These are phyloP conservation scores for Metschnikowia sp. DNA, from an alignment of 805 yeast genomes.

Conservation along the genomic window DNA sequence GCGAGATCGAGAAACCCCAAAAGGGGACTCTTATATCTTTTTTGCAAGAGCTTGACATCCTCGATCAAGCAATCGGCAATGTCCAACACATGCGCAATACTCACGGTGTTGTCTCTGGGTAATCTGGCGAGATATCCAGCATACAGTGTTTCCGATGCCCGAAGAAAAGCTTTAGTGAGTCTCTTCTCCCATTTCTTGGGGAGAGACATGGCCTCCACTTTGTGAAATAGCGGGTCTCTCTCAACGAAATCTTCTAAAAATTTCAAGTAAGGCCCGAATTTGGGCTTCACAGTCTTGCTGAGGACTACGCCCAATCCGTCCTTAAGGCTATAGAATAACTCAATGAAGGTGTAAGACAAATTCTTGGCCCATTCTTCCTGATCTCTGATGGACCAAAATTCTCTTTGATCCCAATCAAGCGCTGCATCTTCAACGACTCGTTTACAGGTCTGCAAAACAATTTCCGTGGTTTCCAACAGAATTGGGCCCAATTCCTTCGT, in stretches of 20 bases:
- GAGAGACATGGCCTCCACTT: conserved; percentile 31
- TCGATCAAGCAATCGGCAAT: conserved; percentile 52
- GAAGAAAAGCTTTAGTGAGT: conserved; percentile 31
- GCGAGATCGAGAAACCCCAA: conserved; percentile 56
- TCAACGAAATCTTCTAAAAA: conserved; percentile 51
- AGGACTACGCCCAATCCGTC: conserved; percentile 41
- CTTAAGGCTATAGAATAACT: conserved; percentile 44
- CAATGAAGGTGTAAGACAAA: conserved; percentile 44
- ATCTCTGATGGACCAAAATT: conserved; percentile 40
- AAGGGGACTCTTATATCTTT: conserved; percentile 58
- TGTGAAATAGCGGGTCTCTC: conserved; percentile 42
- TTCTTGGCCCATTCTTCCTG: conserved; percentile 49
- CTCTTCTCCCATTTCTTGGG: conserved; percentile 47
- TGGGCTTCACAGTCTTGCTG: conserved; percentile 47
- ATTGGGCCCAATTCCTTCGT: conserved; percentile 29
- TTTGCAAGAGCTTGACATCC: conserved; percentile 51
- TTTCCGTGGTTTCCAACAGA: conserved; percentile 23
- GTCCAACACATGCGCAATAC: conserved; percentile 52
- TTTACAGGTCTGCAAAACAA: conserved; percentile 28
- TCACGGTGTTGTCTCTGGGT: conserved; percentile 58
- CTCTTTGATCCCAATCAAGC: conserved; percentile 30
- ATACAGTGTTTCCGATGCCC: conserved; percentile 37
- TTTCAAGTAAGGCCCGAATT: conserved; percentile 50
- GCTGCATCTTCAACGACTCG: conserved; percentile 30
- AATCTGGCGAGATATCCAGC: conserved; percentile 41